Conservation (phyloP, 176 grass and related monocot genomes). For the barley (Hordeum vulgare) region MorexV3_pseudomolecules_assembly NC_058521.1:572715452-572715951, state of each 20-base stretch:
- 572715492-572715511: neutral
- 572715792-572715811: no score
- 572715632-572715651: neutral
- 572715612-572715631: neutral
- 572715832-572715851: no score
- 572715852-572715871: no score
- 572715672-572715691: neutral
- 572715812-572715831: no score
- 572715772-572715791: no score
- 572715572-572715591: constrained; percentile 4
- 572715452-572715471: neutral
- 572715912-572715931: no score
- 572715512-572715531: neutral
- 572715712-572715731: no score
- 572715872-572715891: no score
- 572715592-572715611: neutral
- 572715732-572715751: no score
- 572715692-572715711: neutral
- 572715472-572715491: constrained; percentile 2
- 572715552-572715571: neutral
- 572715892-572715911: no score
- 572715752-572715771: no score
- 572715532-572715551: neutral
- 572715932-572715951: no score
- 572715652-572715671: constrained; percentile 24